phyloP scores from a whole-genome alignment of 257 asterid genomes.

The Jacaranda copaia region DNA sequence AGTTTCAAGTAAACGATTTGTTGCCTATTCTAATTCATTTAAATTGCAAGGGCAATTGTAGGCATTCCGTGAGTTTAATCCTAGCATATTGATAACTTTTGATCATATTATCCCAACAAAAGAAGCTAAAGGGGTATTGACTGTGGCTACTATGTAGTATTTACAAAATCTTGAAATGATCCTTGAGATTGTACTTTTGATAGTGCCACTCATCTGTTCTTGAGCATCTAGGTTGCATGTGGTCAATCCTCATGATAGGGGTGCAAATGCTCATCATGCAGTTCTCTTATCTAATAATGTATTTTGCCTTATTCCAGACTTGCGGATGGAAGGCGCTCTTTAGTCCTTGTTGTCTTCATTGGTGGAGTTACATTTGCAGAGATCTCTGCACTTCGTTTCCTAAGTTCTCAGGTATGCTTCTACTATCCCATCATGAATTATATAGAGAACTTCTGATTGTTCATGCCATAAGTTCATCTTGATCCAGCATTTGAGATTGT shows the following conservation, averaged over 20 bases:
- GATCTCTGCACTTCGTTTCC: constrained; percentile 96
- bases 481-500: neutral
- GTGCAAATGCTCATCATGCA: neutral
- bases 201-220: too few species aligned
- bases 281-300: constrained; percentile 26
- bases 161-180: neutral
- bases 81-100: neutral
- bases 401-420: constrained; percentile 77
- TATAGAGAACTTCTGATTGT: neutral
- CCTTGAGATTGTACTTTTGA: too few species aligned
- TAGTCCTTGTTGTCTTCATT: constrained; percentile 92
- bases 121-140: neutral
- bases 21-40: neutral
- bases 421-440: neutral
- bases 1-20: constrained; percentile 10
- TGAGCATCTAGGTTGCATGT: neutral
- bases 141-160: neutral
- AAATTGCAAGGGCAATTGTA: neutral
- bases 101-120: neutral
- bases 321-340: constrained; percentile 84
- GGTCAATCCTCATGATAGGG: constrained; percentile 10
- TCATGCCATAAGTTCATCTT: neutral
- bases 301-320: constrained; percentile 53
- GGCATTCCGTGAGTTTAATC: neutral
- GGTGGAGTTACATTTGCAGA: constrained; percentile 99